Evolutionary conservation across 1,139 yeast genomes (phyloP), one percentile per base, ranked within the genome.

Genomic region (Suhomyces yuchorum): DNA sequence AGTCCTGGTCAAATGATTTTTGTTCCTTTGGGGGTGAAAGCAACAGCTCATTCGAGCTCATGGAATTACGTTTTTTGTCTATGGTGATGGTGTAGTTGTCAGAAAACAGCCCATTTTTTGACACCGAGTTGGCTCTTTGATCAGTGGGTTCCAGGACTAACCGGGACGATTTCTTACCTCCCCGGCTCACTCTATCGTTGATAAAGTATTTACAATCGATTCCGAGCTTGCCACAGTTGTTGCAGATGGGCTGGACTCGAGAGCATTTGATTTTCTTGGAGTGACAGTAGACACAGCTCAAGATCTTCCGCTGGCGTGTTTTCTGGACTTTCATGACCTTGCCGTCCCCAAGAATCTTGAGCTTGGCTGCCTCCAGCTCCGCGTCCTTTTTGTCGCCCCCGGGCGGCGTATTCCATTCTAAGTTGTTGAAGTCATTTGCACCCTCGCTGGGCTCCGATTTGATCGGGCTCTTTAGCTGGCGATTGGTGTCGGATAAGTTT

Each of bases 191-290:
- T 43, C 85, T 64, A 55, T 81, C 84, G 57, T 82, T 82, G 46
- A 77, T 74, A 53, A 80, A 82, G 59, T 81, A 82, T 53, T 74
- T 74, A 63, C 87, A 82, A 35, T 70, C 70, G 23, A 71, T 54
- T 2, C 70, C 71, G 19, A 70, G 50, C 49, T 71, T 73, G 54
- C 73, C 63, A 61, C 87, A 82, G 59, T 78, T 80, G 48, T 66
- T 66, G 56, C 87, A 82, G 3, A 66, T 59, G 8, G 79, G 79
- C 23, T 65, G 70, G 12, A 68, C 77, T 49, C 86, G 66, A 2
- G 82, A 75, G 57, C 87, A 82, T 58, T 80, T 80, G 55, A 81
- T 80, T 61, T 82, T 82, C 49, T 83, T 73, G 47, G 82, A 80
- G 59, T 82, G 87, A 53, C 87, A 82, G 39, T 82, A 76, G 12